Evolutionary conservation across 768 basidiomycete species (phyloP).

Genomic region (Mycena maculata): DNA sequence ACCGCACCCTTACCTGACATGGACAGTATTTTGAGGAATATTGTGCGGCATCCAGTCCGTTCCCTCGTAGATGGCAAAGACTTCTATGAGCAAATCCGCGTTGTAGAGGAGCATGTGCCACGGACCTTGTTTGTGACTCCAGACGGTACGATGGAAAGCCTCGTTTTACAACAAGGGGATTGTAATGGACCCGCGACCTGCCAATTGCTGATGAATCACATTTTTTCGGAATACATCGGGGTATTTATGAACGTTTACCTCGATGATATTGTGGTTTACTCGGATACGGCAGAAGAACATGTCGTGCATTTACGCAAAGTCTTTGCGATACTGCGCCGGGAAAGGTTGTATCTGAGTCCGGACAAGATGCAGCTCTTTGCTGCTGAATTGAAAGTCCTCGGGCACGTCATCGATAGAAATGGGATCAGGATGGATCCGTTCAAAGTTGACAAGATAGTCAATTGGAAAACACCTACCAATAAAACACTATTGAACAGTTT

Average conservation of each 20-base stretch:
- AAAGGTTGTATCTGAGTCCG: constrained; percentile 43
- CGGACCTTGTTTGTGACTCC: constrained; percentile 44
- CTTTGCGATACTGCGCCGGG: no score
- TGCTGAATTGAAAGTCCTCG: constrained; percentile 44
- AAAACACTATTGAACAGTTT: constrained; percentile 45
- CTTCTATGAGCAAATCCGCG: no score
- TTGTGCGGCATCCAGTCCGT: constrained; percentile 36
- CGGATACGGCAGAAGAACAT: constrained; percentile 49
- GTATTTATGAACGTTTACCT: constrained; percentile 54
- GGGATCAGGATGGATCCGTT: constrained; percentile 53
- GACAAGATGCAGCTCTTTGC: constrained; percentile 43
- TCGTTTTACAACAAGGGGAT: constrained; percentile 48
- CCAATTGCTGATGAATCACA: constrained; percentile 57
- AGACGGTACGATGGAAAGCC: constrained; percentile 51
- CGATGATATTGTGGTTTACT: constrained; percentile 57
- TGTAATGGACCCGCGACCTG: constrained; percentile 54
- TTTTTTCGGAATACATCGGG: constrained; percentile 50
- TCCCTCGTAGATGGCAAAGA: constrained; percentile 49
- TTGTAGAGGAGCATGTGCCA: constrained; percentile 51
- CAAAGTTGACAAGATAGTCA: constrained; percentile 49
- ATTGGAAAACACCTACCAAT: constrained; percentile 41
- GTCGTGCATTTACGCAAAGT: no score
- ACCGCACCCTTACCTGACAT: constrained; percentile 29
- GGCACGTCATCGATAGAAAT: constrained; percentile 44
- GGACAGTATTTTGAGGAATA: constrained; percentile 37